Evolutionary conservation across 345 rosid species (phyloP), one percentile per base, ranked within the genome.

Genomic region (Aquilaria yunnanensis): DNA sequence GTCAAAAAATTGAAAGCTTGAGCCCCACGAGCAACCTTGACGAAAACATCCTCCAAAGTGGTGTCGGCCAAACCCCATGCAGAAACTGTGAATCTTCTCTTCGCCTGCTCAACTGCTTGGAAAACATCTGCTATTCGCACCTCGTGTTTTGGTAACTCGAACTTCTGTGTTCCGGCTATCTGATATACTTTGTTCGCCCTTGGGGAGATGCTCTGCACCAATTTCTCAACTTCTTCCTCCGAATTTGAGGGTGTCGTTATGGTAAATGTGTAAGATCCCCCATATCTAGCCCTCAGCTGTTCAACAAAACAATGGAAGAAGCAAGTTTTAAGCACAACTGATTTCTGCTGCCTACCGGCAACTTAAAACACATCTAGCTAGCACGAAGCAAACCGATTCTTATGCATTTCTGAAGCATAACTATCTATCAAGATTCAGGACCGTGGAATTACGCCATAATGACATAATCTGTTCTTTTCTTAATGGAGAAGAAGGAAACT

Each of bases 51-150:
- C 76, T 95, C 97, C 60, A 95, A 79, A 61, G 96, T 90, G 69
- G 97, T 84, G 74, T 91, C 96, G 1, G 96, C 86, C 47, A 95
- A 74, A 59, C 96, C 99, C 99, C 99, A 95, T 12, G 99, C 96
- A 2, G 76, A 84, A 60, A 95, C 96, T 0, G 83, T 66, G 66
- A 88, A 95, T 65, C 70, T 81, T 60, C 79, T 77, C 77, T 91
- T 91, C 0, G 96, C 98, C 57, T 74, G 77, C 75, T 85, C 97
- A 41, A 91, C 96, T 12, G 90, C 98, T 54, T 74, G 69, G 72
- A 91, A 90, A 16, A 91, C 96, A 10, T 85, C 85, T 14, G 92
- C 77, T 47, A 89, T 85, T 32, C 78, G 79, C 45, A 87, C 90
- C 56, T 89, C 90, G 1, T 80, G 65, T 69, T 89, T 95, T 11